Base-by-base conservation (phyloP, 2,329 filamentous ascomycete species). In the Xylaria sp. region DNA sequence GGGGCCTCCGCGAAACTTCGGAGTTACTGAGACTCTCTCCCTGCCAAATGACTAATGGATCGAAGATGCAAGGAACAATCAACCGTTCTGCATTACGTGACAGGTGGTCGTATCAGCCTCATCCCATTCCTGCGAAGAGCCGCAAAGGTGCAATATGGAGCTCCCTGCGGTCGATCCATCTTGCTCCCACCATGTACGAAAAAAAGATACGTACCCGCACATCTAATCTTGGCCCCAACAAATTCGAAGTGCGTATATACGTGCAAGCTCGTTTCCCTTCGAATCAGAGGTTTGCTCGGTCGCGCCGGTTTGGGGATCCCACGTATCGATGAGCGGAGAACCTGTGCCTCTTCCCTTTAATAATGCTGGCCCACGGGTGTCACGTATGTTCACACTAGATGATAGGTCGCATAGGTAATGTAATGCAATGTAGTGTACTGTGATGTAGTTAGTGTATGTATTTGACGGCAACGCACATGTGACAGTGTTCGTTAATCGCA, bases 41-140 rank as follows among this genome's bases (percentile, higher is more conserved):
- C 9, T 8, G 4, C 18, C 18, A 37, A 59, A 64, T 64, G 61
- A 64, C 66, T 65, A 68, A 68, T 64, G 39, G 10, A 41, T 37
- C 37, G 18, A 39, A 15, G 41, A 60, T 48, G 55, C 56, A 55
- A 64, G 51, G 48, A 48, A 48, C 46, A 20, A n/a, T 8, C 46
- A 8, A 23, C 34, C 3, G 8, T 37, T 37, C 10, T 37, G 34
- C 34, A 37, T 37, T 37, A 37, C 6, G 34, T 37, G 34, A 37
- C 34, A 37, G 34, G 34, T 37, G 12, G 18, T 48, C 44, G 18
- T n/a, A 8, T 46, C 20, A 50, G 54, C 54, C 54, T 58, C 61
- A 68, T 68, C 56, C 54, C 39, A 55, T 64, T 68, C 60, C 60
- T 64, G 3, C 65, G 61, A 65, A 69, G 66, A 69, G 66, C 66